These are phyloP conservation scores for Spergularia marina DNA, from an alignment of 148 eudicot species.

Conservation along the genomic window DNA sequence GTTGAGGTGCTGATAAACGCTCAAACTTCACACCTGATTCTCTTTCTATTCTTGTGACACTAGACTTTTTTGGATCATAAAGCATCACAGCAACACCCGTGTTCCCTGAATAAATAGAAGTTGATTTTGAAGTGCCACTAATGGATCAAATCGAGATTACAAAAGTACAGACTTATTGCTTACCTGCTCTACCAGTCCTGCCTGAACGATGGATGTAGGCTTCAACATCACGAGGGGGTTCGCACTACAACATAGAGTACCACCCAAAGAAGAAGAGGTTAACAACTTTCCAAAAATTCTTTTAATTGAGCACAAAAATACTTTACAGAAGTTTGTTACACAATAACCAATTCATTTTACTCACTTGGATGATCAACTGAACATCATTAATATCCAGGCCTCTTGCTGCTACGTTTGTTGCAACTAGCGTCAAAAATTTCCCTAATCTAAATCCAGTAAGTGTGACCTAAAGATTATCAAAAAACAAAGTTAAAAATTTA, in stretches of 20 bases:
- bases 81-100: conserved; percentile 92
- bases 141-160: too few relatives aligned
- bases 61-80: conserved; percentile 72
- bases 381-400: conserved; percentile 93
- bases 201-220: conserved; percentile 98
- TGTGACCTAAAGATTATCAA: conserved; percentile 50
- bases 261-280: conserved; percentile 2
- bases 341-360: conserved; percentile 3
- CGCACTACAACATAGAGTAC: conserved; percentile 46
- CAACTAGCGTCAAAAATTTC: conserved; percentile 74
- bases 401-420: conserved; percentile 92
- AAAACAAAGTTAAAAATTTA: background rate
- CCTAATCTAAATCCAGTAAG: conserved; percentile 86
- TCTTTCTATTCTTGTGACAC: conserved; percentile 68
- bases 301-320: background rate
- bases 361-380: conserved; percentile 84
- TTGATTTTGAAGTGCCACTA: background rate
- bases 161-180: background rate
- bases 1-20: conserved; percentile 89
- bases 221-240: conserved; percentile 97
- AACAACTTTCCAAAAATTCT: background rate
- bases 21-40: conserved; percentile 95
- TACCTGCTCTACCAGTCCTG: conserved; percentile 96
- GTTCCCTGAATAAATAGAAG: conserved; percentile 47
- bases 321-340: background rate